A percentile compares a stretch with the other conserved stretches of the same genome.
Evolutionary conservation across 2,329 filamentous ascomycete species (phyloP).

Genomic region (Blastomyces gilchristii): DNA sequence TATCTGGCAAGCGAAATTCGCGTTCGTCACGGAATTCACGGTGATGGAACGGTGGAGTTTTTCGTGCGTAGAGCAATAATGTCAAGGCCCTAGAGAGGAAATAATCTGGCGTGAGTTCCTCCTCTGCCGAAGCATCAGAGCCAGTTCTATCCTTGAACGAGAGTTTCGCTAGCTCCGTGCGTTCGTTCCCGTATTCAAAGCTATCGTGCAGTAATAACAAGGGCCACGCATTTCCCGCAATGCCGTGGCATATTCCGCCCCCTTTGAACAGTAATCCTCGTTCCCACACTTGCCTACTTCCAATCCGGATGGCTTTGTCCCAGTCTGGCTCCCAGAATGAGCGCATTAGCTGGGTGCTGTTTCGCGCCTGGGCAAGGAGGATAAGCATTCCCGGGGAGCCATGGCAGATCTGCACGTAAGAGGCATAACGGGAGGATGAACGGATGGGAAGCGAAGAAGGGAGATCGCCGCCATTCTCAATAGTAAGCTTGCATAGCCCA

Average conservation of each 20-base stretch:
- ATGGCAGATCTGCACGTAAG: conserved; percentile 35
- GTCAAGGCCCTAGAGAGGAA: conserved; percentile 31
- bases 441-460: conserved; percentile 28
- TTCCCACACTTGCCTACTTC: conserved; percentile 31
- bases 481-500: conserved; percentile 27
- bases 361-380: conserved; percentile 27
- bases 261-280: conserved; percentile 35
- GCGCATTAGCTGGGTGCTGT: conserved; percentile 20
- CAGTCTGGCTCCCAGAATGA: conserved; percentile 30
- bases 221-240: conserved; percentile 34
- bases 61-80: conserved; percentile 29
- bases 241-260: conserved; percentile 33
- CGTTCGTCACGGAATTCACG: conserved; percentile 12
- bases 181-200: conserved; percentile 25
- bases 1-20: conserved; percentile 33
- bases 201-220: conserved; percentile 28
- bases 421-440: conserved; percentile 18
- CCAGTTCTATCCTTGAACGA: conserved; percentile 17
- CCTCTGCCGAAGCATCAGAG: conserved; percentile 7
- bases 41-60: conserved; percentile 30
- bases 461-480: conserved; percentile 29
- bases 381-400: conserved; percentile 31
- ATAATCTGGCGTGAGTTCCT: conserved; percentile 24
- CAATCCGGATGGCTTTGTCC: conserved; percentile 28
- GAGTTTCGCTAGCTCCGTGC: conserved; percentile 18